Conservation (phyloP, 1,284 basidiomycete genomes). For the Cutaneotrichosporon curvatum region DNA sequence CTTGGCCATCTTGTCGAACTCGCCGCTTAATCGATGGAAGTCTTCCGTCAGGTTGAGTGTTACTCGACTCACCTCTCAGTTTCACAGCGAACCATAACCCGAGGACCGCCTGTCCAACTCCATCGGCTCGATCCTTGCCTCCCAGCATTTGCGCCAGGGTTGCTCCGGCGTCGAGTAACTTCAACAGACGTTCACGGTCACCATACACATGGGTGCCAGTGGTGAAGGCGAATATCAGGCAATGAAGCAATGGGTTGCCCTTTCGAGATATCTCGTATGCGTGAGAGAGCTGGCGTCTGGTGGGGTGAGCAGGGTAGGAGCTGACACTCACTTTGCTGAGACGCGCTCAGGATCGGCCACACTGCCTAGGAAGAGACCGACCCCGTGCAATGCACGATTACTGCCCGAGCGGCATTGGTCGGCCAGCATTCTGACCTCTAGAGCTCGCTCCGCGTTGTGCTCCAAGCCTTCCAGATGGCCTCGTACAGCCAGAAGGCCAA, state of each 20-base stretch:
- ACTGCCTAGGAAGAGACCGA: conserved; percentile 29
- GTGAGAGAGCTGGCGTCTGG: conserved; percentile 28
- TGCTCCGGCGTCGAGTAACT: conserved; percentile 33
- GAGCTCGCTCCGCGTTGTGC: conserved; percentile 5
- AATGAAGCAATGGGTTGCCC: conserved; percentile 28
- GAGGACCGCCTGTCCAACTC: conserved; percentile 31
- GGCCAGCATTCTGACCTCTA: conserved; percentile 16
- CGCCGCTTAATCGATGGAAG: conserved; percentile 21
- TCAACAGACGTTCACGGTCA: conserved; percentile 22
- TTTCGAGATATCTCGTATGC: conserved; percentile 28
- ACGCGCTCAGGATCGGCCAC: conserved; percentile 29
- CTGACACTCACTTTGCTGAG: conserved; percentile 29
- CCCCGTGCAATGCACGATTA: conserved; percentile 25
- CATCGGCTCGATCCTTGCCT: conserved; percentile 30
- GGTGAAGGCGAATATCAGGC: conserved; percentile 40
- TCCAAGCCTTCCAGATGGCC: conserved; percentile 14
- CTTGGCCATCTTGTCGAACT: conserved; percentile 11
- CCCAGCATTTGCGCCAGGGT: conserved; percentile 30
- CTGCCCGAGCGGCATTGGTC: conserved; percentile 29
- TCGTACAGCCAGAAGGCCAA: conserved; percentile 22
- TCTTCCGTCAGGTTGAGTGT: conserved; percentile 10
- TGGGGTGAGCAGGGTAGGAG: not conserved
- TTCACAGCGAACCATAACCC: conserved; percentile 35
- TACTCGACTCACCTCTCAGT: conserved; percentile 29
- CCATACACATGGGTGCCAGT: conserved; percentile 33